Evolutionary conservation across 2,329 filamentous ascomycete species (phyloP).

Genomic region (Thermochaetoides dissita): DNA sequence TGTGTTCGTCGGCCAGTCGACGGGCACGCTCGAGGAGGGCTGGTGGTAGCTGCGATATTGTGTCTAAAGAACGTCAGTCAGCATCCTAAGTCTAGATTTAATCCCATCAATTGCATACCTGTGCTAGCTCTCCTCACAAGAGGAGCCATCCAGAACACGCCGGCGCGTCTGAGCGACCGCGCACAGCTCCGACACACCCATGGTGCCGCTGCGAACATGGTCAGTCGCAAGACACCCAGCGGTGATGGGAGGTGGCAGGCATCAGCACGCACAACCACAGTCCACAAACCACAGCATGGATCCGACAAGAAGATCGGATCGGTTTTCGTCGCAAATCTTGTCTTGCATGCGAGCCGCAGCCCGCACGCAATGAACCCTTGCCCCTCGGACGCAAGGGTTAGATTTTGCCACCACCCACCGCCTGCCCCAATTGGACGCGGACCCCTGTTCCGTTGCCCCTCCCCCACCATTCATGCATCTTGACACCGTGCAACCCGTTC

Average conservation of each 20-base stretch:
- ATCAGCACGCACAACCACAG: constrained; percentile 1
- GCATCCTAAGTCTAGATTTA: neutral
- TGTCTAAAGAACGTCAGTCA: constrained; percentile 6
- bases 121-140: constrained; percentile 31
- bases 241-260: constrained; percentile 3
- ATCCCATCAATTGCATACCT: constrained; percentile 19
- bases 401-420: no score
- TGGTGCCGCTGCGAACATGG: constrained; percentile 27
- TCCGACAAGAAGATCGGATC: no score
- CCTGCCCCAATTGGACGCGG: neutral
- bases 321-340: no score
- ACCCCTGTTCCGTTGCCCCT: constrained; percentile 5
- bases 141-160: constrained; percentile 14
- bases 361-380: no score
- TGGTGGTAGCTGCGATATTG: constrained; percentile 28
- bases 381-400: no score
- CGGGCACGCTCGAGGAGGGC: constrained; percentile 47
- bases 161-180: constrained; percentile 21
- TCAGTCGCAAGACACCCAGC: constrained; percentile 6
- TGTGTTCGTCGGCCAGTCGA: constrained; percentile 43
- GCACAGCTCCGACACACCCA: constrained; percentile 40
- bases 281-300: no score
- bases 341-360: no score
- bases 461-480: constrained; percentile 8
- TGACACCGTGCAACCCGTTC: neutral